Percentiles rank a stretch among this genome's conserved stretches.
These are phyloP conservation scores for Ogataea corticis DNA, from an alignment of 805 yeast genomes.

Conservation along the genomic window DNA sequence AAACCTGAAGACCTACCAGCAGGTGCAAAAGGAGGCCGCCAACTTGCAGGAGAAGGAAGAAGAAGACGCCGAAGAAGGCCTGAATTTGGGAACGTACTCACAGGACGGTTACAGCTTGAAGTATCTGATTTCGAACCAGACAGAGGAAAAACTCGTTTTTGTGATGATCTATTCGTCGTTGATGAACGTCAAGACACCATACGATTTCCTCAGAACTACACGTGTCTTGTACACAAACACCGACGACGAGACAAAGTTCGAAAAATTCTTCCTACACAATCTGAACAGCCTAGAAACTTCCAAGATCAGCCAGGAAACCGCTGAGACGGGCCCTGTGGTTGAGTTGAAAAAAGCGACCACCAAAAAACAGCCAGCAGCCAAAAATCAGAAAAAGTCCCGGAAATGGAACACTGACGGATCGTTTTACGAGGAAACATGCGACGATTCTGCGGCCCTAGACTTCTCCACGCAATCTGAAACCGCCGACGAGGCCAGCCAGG, in stretches of 20 bases:
- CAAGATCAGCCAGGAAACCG: constrained; percentile 9
- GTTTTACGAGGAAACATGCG: constrained; percentile 43
- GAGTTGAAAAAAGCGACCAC: constrained; percentile 3
- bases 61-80: constrained; percentile 24
- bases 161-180: constrained; percentile 44
- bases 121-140: constrained; percentile 41
- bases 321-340: constrained; percentile 5
- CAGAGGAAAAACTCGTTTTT: constrained; percentile 37
- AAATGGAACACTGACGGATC: constrained; percentile 70
- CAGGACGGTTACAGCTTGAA: constrained; percentile 47
- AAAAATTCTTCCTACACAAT: constrained; percentile 41
- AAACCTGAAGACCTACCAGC: constrained; percentile 24
- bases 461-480: constrained; percentile 44
- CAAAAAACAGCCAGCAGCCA: constrained; percentile 17
- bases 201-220: constrained; percentile 30
- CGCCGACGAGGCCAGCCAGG: constrained; percentile 18
- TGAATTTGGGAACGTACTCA: constrained; percentile 31
- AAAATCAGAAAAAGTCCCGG: constrained; percentile 45
- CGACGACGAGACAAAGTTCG: constrained; percentile 34
- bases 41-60: constrained; percentile 24
- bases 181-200: constrained; percentile 31
- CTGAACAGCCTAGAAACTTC: constrained; percentile 30
- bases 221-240: constrained; percentile 26
- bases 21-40: constrained; percentile 19
- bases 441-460: constrained; percentile 47